Conservation (phyloP, 106 monocot genomes). For the Apostasia shenzhenica region DNA sequence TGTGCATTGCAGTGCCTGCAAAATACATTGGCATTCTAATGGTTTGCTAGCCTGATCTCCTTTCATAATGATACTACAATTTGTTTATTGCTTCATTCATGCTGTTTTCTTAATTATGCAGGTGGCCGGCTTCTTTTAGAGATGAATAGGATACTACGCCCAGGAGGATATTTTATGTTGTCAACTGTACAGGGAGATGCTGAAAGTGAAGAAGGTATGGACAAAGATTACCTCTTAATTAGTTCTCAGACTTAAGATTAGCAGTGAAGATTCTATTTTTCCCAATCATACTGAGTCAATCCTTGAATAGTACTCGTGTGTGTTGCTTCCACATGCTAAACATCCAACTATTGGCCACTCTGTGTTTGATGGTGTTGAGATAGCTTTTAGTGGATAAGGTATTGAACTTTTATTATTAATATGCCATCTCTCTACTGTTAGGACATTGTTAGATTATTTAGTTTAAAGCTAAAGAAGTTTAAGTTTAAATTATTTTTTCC, state of each 20-base stretch:
- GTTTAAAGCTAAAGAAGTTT: no score
- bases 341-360: no score
- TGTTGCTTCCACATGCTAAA: no score
- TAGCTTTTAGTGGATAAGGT: no score
- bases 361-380: no score
- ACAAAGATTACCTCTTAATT: not conserved
- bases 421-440: no score
- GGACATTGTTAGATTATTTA: no score
- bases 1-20: slow-evolving; percentile 84
- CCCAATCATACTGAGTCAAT: no score
- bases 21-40: slow-evolving; percentile 71
- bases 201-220: slow-evolving; percentile 84
- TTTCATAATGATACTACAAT: not conserved
- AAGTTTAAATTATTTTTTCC: no score
- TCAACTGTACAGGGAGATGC: slow-evolving; percentile 70
- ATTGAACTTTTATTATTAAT: no score
- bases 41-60: slow-evolving; percentile 35
- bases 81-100: not conserved
- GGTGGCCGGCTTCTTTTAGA: slow-evolving; percentile 85
- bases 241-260: not conserved
- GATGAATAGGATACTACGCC: slow-evolving; percentile 87
- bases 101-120: slow-evolving; percentile 19
- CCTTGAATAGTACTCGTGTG: no score
- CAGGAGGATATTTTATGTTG: slow-evolving; percentile 85
- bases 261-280: no score